These are phyloP conservation scores for Venturia asperata DNA, from an alignment of 2,329 filamentous ascomycete species.

Conservation along the genomic window DNA sequence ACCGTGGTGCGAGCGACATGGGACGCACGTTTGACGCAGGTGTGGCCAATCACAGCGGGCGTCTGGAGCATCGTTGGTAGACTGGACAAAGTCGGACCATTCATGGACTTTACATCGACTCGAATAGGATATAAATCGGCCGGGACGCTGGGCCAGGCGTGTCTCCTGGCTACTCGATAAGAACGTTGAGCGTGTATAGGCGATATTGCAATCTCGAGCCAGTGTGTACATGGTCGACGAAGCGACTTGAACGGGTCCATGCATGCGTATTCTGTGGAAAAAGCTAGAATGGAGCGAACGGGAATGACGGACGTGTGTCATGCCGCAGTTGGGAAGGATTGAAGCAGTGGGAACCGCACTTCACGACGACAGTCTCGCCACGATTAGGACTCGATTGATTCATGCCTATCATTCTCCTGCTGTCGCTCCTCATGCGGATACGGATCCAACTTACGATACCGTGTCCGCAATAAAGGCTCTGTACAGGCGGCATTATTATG, in stretches of 20 bases:
- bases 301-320: constrained; percentile 4
- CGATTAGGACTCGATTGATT: too few relatives aligned
- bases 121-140: not conserved
- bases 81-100: not conserved
- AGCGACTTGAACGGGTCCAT: not conserved
- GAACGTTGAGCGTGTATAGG: not conserved
- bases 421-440: not conserved
- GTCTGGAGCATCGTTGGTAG: not conserved
- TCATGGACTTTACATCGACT: not conserved
- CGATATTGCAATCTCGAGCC: constrained; percentile 12
- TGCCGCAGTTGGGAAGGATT: not conserved
- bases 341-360: not conserved
- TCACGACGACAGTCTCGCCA: too few relatives aligned
- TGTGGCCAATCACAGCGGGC: not conserved
- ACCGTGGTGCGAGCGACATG: not conserved
- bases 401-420: not conserved
- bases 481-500: not conserved
- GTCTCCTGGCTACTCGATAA: not conserved
- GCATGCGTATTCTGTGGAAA: not conserved
- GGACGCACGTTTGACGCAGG: not conserved
- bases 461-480: not conserved
- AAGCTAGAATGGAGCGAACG: not conserved
- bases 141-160: not conserved
- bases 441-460: not conserved
- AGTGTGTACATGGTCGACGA: not conserved